These are phyloP conservation scores for Raphanus sativus DNA, from an alignment of 345 rosid genomes.

Conservation along the genomic window DNA sequence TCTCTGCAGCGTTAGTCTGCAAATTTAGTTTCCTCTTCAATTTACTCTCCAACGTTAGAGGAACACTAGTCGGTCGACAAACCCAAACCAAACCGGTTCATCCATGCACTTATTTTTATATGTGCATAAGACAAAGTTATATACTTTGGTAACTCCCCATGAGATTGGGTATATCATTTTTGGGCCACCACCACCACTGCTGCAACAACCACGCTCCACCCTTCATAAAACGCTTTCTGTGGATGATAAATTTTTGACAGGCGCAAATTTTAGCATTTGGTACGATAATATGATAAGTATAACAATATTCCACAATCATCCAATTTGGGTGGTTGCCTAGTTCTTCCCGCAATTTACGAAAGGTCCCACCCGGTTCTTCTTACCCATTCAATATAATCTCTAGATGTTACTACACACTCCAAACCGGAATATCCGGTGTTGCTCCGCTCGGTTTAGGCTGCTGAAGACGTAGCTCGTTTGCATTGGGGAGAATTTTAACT, in stretches of 20 bases:
- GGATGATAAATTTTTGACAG: constrained; percentile 28
- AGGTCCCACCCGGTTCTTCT: constrained; percentile 14
- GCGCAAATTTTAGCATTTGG: constrained; percentile 3
- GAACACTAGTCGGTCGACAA: neutral
- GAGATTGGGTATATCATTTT: constrained; percentile 15
- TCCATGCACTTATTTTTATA: neutral
- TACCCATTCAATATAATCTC: constrained; percentile 12
- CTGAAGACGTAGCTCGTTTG: neutral
- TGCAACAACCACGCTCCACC: constrained; percentile 28
- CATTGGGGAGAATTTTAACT: neutral
- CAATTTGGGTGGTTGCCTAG: constrained; percentile 21
- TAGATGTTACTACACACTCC: constrained; percentile 23
- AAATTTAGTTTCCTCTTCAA: neutral
- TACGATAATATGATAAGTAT: constrained; percentile 12
- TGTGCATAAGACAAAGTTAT: neutral
- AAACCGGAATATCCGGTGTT: neutral
- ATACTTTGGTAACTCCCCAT: constrained; percentile 11
- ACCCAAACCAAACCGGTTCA: constrained; percentile 14
- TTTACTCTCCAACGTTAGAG: neutral
- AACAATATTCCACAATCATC: constrained; percentile 31
- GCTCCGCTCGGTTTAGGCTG: neutral
- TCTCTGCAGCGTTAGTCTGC: neutral
- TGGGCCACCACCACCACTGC: constrained; percentile 28
- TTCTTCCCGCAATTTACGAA: constrained; percentile 20
- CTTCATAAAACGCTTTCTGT: constrained; percentile 19